These are phyloP conservation scores for Trichocomaceae sp. DNA, from an alignment of 2,329 filamentous ascomycete genomes.

Conservation along the genomic window DNA sequence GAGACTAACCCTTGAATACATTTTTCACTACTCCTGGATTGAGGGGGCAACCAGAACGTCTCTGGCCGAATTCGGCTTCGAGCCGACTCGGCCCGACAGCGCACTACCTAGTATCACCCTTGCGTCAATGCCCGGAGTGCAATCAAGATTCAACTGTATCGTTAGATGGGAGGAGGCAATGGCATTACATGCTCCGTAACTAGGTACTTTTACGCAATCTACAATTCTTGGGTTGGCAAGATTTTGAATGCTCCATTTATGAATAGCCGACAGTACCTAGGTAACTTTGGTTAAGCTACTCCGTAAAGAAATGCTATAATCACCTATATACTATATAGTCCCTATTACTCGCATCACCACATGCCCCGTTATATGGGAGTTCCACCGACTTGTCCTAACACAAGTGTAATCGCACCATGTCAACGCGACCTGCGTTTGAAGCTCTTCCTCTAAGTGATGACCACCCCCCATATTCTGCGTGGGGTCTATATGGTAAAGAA, in stretches of 20 bases:
- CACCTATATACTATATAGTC: neutral
- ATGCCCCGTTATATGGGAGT: neutral
- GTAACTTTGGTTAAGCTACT: too few species aligned
- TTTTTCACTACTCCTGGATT: neutral
- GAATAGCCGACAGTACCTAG: neutral
- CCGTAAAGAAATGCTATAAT: neutral
- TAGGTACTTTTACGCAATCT: neutral
- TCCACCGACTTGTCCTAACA: neutral
- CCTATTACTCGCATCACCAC: neutral
- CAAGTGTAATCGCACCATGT: neutral
- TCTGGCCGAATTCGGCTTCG: neutral
- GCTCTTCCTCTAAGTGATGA: neutral
- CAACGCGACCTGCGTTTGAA: neutral
- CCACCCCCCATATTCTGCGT: neutral
- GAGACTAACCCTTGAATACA: neutral
- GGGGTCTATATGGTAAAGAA: neutral
- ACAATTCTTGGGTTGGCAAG: neutral
- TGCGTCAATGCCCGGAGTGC: neutral
- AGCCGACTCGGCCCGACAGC: neutral
- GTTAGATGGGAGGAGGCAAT: too few species aligned
- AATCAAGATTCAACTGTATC: neutral
- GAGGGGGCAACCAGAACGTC: neutral
- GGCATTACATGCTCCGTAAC: neutral
- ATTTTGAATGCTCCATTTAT: neutral
- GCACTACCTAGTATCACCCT: neutral